Evolutionary conservation across 2,329 filamentous ascomycete species (phyloP).

Genomic region (Paecilomyces dactylethromorphus): DNA sequence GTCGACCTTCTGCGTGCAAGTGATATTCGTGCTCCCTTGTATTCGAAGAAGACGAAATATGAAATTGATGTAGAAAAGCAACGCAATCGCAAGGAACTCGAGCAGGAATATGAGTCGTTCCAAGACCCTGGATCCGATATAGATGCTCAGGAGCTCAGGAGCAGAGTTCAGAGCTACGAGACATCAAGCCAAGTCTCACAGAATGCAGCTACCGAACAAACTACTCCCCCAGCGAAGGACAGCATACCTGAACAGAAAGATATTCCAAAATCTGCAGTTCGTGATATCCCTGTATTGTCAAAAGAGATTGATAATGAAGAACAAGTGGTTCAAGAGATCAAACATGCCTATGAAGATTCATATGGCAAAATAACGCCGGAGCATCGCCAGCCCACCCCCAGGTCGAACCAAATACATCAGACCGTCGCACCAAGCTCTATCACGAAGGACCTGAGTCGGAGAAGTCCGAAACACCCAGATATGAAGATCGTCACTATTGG

Average conservation of each 20-base stretch:
- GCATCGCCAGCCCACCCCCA: constrained; percentile 4
- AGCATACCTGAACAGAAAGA: not conserved
- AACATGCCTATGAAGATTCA: constrained; percentile 15
- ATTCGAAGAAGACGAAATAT: constrained; percentile 12
- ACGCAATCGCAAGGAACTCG: constrained; percentile 11
- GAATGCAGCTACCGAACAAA: not conserved
- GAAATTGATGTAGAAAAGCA: constrained; percentile 12
- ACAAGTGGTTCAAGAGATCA: constrained; percentile 10
- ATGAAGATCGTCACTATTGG: not conserved
- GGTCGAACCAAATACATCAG: constrained; percentile 1
- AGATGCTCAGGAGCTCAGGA: constrained; percentile 14
- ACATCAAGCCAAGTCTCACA: not conserved
- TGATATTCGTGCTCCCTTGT: constrained; percentile 28
- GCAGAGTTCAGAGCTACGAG: constrained; percentile 5
- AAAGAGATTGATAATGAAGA: constrained; percentile 1
- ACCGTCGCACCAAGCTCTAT: not conserved
- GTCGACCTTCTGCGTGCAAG: constrained; percentile 27
- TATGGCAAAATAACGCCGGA: constrained; percentile 12
- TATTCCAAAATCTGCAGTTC: not conserved
- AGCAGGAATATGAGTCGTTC: constrained; percentile 13
- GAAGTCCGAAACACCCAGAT: not conserved
- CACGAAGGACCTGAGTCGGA: not conserved
- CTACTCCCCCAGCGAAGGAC: not conserved
- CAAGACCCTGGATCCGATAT: constrained; percentile 8
- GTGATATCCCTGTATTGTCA: not conserved